These are phyloP conservation scores for Termitomyces sp. DNA, from an alignment of 1,284 basidiomycete species.

Conservation along the genomic window DNA sequence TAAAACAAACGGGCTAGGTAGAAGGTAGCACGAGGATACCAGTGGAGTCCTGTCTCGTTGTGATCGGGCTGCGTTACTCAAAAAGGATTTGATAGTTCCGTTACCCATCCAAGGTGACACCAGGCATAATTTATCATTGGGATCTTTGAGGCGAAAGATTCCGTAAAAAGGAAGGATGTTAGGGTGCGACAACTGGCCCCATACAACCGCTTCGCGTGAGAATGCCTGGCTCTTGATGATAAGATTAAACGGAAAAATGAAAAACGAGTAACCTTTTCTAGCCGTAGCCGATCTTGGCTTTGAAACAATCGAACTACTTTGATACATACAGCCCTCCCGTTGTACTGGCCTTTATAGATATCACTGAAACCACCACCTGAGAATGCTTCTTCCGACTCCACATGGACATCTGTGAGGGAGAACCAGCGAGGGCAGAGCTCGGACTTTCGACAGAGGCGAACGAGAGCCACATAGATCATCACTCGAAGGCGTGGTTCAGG, in stretches of 20 bases:
- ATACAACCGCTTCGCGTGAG: constrained; percentile 21
- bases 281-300: background rate
- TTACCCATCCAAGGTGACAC: constrained; percentile 24
- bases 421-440: constrained; percentile 21
- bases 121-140: constrained; percentile 15
- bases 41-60: constrained; percentile 6
- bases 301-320: constrained; percentile 11
- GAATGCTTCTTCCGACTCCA: background rate
- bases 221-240: constrained; percentile 12
- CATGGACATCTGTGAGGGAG: constrained; percentile 15
- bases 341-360: constrained; percentile 7
- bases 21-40: background rate
- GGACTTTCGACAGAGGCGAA: constrained; percentile 17
- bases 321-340: constrained; percentile 6
- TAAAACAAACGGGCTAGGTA: background rate
- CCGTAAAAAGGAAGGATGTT: constrained; percentile 24
- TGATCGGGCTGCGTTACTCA: constrained; percentile 3
- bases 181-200: constrained; percentile 22
- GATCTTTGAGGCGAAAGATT: constrained; percentile 14
- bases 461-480: constrained; percentile 17
- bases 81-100: constrained; percentile 19
- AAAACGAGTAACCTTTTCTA: constrained; percentile 5
- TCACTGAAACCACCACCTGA: constrained; percentile 11
- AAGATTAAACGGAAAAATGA: background rate
- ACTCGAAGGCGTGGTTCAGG: constrained; percentile 5